Evolutionary conservation across 495 filamentous ascomycete species (phyloP), one percentile per base, ranked within the genome.

Genomic region (Aspergillus indologenus): DNA sequence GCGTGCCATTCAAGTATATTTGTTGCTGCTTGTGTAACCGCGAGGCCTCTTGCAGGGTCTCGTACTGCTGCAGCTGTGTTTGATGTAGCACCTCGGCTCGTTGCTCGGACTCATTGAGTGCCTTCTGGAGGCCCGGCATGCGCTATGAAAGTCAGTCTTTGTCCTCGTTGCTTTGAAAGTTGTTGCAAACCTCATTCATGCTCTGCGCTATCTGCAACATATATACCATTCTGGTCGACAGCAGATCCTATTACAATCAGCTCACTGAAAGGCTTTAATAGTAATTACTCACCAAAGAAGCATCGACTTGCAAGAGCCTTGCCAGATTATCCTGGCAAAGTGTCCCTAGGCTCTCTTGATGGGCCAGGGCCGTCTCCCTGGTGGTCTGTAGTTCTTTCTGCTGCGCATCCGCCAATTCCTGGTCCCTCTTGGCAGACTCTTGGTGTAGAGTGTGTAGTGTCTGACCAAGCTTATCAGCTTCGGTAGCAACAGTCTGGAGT

Each of bases 31-130:
- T 62, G 45, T 80, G 74, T 11, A 70, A 58, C 20, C 64, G 63
- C 3, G 73, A 68, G 22, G 74, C 70, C 17, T 68, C 63, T 51
- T 72, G 48, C 0, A 71, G 65, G 0, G 68, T 57, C 56, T 80
- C 66, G 7, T 69, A 66, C 45, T 81, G 77, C 26, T 67, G 57
- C 6, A 53, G 54, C 47, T 83, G 80, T 15, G 65, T 65, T 49
- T 68, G 65, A 19, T 72, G 72, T 3, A 83, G 44, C 18, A 63
- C 61, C 23, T 68, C 66, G 12, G 75, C 75, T 53, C 61, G 75
- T 2, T 48, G 24, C 49, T 75, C 67, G 2, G 79, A 72, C 23
- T 68, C 48, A 12, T 72, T 60, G 23, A 82, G 69, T 5, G 67
- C 65, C 9, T 49, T 58, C 46, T 75, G 71, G 50, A 82, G 70